Conservation (phyloP, 345 rosid genomes). For the Populus alba region DNA sequence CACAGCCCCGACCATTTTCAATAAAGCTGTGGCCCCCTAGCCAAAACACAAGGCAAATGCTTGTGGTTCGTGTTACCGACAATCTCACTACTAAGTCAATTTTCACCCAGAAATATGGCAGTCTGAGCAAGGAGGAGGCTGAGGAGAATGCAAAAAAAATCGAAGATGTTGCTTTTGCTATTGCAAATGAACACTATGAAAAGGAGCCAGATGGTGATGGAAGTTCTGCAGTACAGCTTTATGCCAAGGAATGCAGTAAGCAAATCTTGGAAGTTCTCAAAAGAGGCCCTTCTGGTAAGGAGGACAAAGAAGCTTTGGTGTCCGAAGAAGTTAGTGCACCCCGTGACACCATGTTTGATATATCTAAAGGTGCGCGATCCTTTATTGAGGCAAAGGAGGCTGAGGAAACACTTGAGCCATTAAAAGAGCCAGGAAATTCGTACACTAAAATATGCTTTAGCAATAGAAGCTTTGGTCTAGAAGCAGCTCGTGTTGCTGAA, state of each 20-base stretch:
- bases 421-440: constrained; percentile 66
- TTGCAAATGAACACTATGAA: constrained; percentile 70
- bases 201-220: constrained; percentile 97
- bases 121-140: constrained; percentile 68
- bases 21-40: constrained; percentile 93
- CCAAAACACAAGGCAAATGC: constrained; percentile 61
- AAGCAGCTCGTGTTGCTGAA: constrained; percentile 73
- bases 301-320: constrained; percentile 18
- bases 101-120: constrained; percentile 80
- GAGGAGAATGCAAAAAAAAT: constrained; percentile 68
- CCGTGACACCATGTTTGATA: constrained; percentile 55
- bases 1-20: constrained; percentile 61
- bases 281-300: constrained; percentile 49
- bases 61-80: constrained; percentile 57
- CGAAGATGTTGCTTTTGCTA: constrained; percentile 61
- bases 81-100: constrained; percentile 74
- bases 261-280: constrained; percentile 76
- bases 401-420: constrained; percentile 65
- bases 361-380: constrained; percentile 64
- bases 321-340: constrained; percentile 34
- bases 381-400: constrained; percentile 82
- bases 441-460: constrained; percentile 87
- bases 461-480: constrained; percentile 80
- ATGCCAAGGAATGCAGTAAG: constrained; percentile 91
- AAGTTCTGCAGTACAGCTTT: constrained; percentile 88